Evolutionary conservation across 1,284 basidiomycete species (phyloP), one percentile per base, ranked within the genome.

Genomic region (Ganoderma lingzhi): DNA sequence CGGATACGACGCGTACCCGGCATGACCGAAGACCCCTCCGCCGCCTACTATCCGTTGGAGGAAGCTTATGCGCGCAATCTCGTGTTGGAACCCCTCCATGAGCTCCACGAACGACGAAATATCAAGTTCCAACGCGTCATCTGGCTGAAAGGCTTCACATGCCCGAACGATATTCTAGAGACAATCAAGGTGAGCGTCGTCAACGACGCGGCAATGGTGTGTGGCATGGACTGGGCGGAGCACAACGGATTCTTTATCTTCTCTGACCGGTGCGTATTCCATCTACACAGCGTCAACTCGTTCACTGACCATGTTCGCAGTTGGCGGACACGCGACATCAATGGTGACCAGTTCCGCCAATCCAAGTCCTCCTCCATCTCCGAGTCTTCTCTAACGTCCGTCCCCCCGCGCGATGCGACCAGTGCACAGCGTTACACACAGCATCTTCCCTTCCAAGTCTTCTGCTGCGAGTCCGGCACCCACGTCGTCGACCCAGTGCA

Each of bases 201-300:
- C 48, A 98, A 98, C 79, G 90, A 95, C 75, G 96, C 96, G 0
- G 94, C 95, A 0, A 96, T 98, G 95, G 95, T 97, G 1, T 98
- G 96, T 79, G 96, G 96, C 32, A 98, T 98, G 96, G 96, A 98
- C 79, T 98, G 96, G 96, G 96, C 96, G 32, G 96, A 98, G 80
- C 93, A 96, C 78, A 95, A 96, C 74, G 96, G 96, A 0, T 94
- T 96, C 82, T 98, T 97, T 84, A 96, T 98, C 75, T 98, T 97
- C 82, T 97, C 96, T 32, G 96, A 97, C 81, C 88, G 96, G 94
- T 94, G 74, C 67, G 86, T 79, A 30, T 0, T 32, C 10, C n/a
- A 0, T 30, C 6, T 28, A 35, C 14, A 14, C 14, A 23, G 15
- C 6, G 19, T 15, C 14, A 28, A 61, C 45, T 17, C 55, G 5